phyloP scores from a whole-genome alignment of 192 early-diverging fungal species.

The Coemansia sp. region DNA sequence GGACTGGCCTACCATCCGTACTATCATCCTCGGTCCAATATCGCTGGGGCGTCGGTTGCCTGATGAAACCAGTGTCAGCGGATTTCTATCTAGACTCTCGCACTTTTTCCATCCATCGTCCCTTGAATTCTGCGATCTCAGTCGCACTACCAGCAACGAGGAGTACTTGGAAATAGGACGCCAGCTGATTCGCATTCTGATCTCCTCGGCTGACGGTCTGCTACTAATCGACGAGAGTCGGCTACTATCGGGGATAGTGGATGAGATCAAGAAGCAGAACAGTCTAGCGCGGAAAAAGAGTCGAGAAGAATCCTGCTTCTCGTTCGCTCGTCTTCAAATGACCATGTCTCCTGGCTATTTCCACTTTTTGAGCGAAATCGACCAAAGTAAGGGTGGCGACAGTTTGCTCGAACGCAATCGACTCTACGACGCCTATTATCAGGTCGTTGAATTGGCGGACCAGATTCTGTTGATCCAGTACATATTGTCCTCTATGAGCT shows the following conservation, averaged over 20 bases:
- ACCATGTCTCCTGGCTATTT: constrained; percentile 59
- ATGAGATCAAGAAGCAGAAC: constrained; percentile 51
- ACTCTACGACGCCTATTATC: constrained; percentile 55
- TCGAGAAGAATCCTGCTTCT: constrained; percentile 57
- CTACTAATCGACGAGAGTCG: constrained; percentile 55
- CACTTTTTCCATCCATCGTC: constrained; percentile 51
- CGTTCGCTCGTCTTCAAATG: constrained; percentile 55
- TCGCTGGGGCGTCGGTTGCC: constrained; percentile 27
- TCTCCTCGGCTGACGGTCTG: constrained; percentile 53
- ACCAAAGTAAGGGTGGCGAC: constrained; percentile 45
- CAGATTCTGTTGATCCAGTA: constrained; percentile 56
- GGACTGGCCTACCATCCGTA: constrained; percentile 49
- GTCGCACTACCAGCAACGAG: constrained; percentile 48
- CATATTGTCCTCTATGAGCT: constrained; percentile 52
- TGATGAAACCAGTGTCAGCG: constrained; percentile 29
- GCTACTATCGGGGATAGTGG: constrained; percentile 46
- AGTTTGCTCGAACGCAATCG: constrained; percentile 47
- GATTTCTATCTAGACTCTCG: constrained; percentile 42
- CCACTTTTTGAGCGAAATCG: constrained; percentile 53
- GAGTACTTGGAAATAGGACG: constrained; percentile 57
- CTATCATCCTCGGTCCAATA: constrained; percentile 39
- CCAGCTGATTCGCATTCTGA: constrained; percentile 51
- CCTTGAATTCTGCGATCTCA: constrained; percentile 54
- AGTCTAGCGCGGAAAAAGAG: constrained; percentile 29
- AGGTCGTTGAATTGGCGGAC: constrained; percentile 52